Evolutionary conservation across 1,139 yeast genomes (phyloP).

Genomic region (Kodamaea sp.): DNA sequence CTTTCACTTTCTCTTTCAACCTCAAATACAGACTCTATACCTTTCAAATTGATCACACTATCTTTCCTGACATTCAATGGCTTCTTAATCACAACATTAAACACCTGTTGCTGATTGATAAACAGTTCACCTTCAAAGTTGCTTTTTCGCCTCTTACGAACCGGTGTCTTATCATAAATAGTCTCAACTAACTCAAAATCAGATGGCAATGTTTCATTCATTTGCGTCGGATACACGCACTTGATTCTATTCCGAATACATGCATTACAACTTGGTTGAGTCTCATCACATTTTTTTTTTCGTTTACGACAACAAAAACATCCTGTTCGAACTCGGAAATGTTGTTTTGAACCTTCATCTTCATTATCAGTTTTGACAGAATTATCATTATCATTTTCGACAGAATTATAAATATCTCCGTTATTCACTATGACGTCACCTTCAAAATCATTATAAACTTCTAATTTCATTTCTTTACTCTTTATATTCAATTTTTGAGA

Average conservation of each 20-base stretch:
- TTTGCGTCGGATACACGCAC: slow-evolving; percentile 38
- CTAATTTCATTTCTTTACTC: too few species aligned
- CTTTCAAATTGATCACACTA: not conserved
- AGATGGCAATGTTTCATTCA: slow-evolving; percentile 28
- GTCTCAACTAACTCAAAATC: slow-evolving; percentile 21
- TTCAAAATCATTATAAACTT: too few species aligned
- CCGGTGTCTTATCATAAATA: slow-evolving; percentile 9
- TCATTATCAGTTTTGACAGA: not conserved
- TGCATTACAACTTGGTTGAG: slow-evolving; percentile 34
- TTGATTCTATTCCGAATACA: slow-evolving; percentile 34
- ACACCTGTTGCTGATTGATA: slow-evolving; percentile 8
- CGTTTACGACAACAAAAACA: slow-evolving; percentile 47
- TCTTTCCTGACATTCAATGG: slow-evolving; percentile 2
- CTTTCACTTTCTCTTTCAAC: not conserved
- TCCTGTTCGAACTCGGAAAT: slow-evolving; percentile 37
- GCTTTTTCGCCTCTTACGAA: slow-evolving; percentile 3
- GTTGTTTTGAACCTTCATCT: slow-evolving; percentile 7
- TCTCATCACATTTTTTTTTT: slow-evolving; percentile 50
- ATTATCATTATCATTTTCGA: too few species aligned
- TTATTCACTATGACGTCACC: too few species aligned
- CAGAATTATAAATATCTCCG: too few species aligned
- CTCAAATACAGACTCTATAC: too few species aligned
- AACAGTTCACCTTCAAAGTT: slow-evolving; percentile 3
- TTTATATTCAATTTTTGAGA: too few species aligned
- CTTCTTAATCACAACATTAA: slow-evolving; percentile 12